Conservation (phyloP, 1,139 yeast genomes). For the Taphrina pruni region DNA sequence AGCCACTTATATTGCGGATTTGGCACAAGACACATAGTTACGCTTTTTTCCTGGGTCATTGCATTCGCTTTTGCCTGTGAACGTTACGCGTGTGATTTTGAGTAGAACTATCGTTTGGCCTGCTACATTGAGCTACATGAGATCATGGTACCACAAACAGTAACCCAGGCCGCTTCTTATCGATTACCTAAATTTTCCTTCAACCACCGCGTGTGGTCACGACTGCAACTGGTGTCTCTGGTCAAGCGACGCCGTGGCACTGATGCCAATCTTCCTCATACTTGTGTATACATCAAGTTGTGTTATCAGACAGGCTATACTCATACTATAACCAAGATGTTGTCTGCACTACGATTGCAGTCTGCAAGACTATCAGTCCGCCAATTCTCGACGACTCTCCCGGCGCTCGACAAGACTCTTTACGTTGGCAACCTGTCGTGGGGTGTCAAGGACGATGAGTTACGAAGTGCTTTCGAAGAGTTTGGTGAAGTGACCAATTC, state of each 20-base stretch:
- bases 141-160: background rate
- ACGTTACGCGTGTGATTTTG: no score
- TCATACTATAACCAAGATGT: conserved; percentile 3
- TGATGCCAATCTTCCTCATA: no score
- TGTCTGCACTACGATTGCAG: conserved; percentile 9
- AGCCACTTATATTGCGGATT: no score
- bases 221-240: background rate
- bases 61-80: no score
- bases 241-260: background rate
- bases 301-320: no score
- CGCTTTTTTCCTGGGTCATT: no score
- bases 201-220: conserved; percentile 2
- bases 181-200: conserved; percentile 16
- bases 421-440: conserved; percentile 95
- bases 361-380: conserved; percentile 13
- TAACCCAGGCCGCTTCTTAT: conserved; percentile 1
- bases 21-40: no score
- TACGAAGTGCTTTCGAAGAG: conserved; percentile 64
- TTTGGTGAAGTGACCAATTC: conserved; percentile 18
- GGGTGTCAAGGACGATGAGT: conserved; percentile 78
- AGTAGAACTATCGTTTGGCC: background rate
- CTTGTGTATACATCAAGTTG: no score
- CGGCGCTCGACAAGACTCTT: conserved; percentile 87
- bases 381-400: conserved; percentile 23
- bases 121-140: background rate